Percentiles rank a stretch among this genome's conserved stretches.
Conservation (phyloP, 208 protist genomes). For the Crithidia thermophila region DNA sequence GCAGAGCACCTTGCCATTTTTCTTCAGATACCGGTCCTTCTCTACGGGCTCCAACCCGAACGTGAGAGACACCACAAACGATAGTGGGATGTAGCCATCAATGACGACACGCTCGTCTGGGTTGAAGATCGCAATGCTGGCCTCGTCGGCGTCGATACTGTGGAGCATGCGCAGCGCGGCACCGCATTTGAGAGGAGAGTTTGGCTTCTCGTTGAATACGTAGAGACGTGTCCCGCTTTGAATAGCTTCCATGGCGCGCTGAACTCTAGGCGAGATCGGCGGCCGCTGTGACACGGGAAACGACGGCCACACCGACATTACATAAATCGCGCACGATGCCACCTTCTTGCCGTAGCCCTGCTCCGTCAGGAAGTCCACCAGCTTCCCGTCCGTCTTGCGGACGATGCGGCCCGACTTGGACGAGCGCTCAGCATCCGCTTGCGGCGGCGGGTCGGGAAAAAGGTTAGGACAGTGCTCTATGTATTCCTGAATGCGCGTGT, state of each 20-base stretch:
- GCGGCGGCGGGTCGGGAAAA: constrained; percentile 7
- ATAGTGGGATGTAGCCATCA: constrained; percentile 59
- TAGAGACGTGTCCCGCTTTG: constrained; percentile 42
- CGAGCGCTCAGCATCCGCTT: background rate
- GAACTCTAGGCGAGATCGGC: constrained; percentile 31
- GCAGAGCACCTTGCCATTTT: constrained; percentile 32
- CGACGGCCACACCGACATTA: constrained; percentile 58
- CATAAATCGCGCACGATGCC: constrained; percentile 34
- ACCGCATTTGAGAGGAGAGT: constrained; percentile 36
- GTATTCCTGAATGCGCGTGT: constrained; percentile 19
- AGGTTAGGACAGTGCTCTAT: constrained; percentile 19
- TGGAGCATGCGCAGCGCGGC: constrained; percentile 48
- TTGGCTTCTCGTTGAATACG: constrained; percentile 50
- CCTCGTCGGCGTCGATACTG: constrained; percentile 43
- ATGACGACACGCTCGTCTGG: constrained; percentile 25
- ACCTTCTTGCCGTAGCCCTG: constrained; percentile 35
- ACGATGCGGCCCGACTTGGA: background rate
- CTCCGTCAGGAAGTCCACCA: constrained; percentile 1
- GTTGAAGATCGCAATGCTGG: constrained; percentile 58
- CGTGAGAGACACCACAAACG: constrained; percentile 41
- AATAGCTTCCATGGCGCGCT: constrained; percentile 35
- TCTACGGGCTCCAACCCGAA: constrained; percentile 43
- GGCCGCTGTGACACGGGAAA: constrained; percentile 36
- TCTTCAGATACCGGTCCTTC: constrained; percentile 20
- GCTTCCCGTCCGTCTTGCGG: constrained; percentile 7